These are phyloP conservation scores for Xylaria digitata DNA, from an alignment of 2,329 filamentous ascomycete genomes.

Conservation along the genomic window DNA sequence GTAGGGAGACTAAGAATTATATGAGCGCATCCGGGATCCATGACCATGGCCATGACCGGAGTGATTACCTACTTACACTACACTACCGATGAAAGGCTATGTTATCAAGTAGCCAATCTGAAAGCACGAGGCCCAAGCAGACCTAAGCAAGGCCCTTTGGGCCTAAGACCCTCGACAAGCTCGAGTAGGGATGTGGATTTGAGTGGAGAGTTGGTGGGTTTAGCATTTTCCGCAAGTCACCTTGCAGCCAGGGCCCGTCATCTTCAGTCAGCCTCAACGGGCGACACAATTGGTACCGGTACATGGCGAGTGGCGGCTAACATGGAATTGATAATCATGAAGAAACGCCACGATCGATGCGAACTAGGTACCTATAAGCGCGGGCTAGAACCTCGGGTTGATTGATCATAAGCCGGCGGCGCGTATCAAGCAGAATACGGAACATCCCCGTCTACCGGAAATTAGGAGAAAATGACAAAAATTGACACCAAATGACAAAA, in stretches of 20 bases:
- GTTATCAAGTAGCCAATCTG: conserved; percentile 30
- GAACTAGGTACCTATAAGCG: conserved; percentile 26
- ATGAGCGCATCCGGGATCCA: conserved; percentile 33
- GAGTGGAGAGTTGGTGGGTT: conserved; percentile 37
- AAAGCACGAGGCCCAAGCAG: conserved; percentile 32
- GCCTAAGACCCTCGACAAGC: conserved; percentile 31
- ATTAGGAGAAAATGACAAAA: conserved; percentile 12
- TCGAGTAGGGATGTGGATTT: conserved; percentile 39
- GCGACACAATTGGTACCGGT: conserved; percentile 18
- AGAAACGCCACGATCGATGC: conserved; percentile 31
- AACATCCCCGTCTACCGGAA: conserved; percentile 15
- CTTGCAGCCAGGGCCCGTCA: conserved; percentile 32
- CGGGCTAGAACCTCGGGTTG: conserved; percentile 26
- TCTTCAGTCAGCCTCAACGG: conserved; percentile 39
- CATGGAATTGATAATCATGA: conserved; percentile 32
- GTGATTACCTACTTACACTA: conserved; percentile 23
- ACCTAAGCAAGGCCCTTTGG: not conserved
- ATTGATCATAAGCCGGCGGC: conserved; percentile 29
- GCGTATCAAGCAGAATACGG: conserved; percentile 23
- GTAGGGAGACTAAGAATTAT: conserved; percentile 33
- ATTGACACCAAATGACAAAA: not conserved
- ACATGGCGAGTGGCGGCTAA: conserved; percentile 29
- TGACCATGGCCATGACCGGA: conserved; percentile 25
- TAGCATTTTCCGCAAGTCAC: conserved; percentile 30
- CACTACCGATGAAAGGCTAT: conserved; percentile 24